Conservation (phyloP, 2,329 filamentous ascomycete genomes). For the Sporothrix curviconia region DNA sequence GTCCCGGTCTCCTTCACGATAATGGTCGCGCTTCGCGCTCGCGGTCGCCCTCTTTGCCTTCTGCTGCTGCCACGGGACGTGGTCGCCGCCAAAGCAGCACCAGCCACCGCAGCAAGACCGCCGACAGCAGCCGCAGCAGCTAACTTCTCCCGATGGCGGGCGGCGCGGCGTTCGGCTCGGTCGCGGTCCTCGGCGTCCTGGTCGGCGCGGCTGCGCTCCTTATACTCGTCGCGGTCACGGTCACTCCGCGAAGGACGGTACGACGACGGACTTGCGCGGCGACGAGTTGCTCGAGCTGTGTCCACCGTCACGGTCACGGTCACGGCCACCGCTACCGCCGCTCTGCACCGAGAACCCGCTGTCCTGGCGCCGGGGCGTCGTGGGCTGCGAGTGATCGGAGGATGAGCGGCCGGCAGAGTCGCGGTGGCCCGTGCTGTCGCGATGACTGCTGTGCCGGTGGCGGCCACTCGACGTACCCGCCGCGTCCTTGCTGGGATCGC, state of each 20-base stretch:
- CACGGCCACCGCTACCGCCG: background rate
- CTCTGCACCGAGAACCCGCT: conserved; percentile 33
- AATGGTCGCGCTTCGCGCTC: conserved; percentile 22
- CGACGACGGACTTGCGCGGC: conserved; percentile 16
- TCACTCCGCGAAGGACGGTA: background rate
- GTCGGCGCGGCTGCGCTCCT: conserved; percentile 6
- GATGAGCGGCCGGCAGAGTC: conserved; percentile 26
- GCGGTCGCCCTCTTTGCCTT: conserved; percentile 18
- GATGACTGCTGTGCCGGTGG: conserved; percentile 23
- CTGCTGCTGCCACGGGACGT: conserved; percentile 19
- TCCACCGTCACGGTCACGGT: background rate
- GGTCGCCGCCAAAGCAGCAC: conserved; percentile 23
- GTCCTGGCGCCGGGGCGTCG: conserved; percentile 38
- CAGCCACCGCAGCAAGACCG: conserved; percentile 21
- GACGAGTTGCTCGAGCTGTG: conserved; percentile 17
- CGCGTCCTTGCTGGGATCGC: conserved; percentile 27
- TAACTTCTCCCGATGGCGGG: conserved; percentile 26
- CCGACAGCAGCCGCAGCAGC: conserved; percentile 10
- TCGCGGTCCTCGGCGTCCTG: conserved; percentile 37
- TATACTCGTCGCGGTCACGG: conserved; percentile 1
- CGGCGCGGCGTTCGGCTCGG: conserved; percentile 40
- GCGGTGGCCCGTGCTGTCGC: conserved; percentile 19
- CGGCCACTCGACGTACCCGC: conserved; percentile 14
- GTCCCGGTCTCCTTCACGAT: conserved; percentile 20
- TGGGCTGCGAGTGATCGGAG: conserved; percentile 31